phyloP scores from a whole-genome alignment of 371 early-diverging fungal genomes.

The Saksenaea vasiformis region DNA sequence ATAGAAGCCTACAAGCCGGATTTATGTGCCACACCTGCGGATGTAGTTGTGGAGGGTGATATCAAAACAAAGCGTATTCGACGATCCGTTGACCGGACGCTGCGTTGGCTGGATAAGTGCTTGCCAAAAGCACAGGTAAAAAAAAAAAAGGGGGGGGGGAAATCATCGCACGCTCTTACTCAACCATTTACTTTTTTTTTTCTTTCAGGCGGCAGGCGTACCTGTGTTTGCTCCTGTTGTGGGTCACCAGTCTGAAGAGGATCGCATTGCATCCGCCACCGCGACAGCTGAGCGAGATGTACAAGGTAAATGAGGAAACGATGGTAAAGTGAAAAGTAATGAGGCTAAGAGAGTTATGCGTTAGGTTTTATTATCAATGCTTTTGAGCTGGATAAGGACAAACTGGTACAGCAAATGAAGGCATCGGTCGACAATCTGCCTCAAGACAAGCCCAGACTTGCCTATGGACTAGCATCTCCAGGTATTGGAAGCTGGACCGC shows the following conservation, averaged over 20 bases:
- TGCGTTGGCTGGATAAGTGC: constrained; percentile 62
- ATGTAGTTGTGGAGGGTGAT: constrained; percentile 46
- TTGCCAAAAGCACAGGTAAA: constrained; percentile 32
- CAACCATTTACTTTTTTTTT: neutral
- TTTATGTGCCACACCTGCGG: constrained; percentile 47
- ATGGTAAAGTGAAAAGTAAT: neutral
- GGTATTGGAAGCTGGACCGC: constrained; percentile 25
- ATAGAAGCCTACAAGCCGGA: constrained; percentile 59
- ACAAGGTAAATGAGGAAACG: constrained; percentile 29
- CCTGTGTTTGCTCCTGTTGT: constrained; percentile 59
- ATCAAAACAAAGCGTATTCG: constrained; percentile 60
- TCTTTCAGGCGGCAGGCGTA: neutral
- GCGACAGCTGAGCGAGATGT: constrained; percentile 60
- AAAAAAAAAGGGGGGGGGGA: no score
- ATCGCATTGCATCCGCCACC: constrained; percentile 59
- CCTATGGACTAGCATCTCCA: constrained; percentile 48
- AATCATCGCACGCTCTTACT: no score
- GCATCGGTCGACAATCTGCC: constrained; percentile 44
- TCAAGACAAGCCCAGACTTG: constrained; percentile 46
- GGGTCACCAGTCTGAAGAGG: constrained; percentile 53
- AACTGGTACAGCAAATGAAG: constrained; percentile 18
- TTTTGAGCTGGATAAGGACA: constrained; percentile 26
- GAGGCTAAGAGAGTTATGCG: no score
- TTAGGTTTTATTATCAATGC: constrained; percentile 48
- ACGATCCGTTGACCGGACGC: constrained; percentile 68